These are phyloP conservation scores for Hypocrella siamensis DNA, from an alignment of 2,329 filamentous ascomycete species.

Conservation along the genomic window DNA sequence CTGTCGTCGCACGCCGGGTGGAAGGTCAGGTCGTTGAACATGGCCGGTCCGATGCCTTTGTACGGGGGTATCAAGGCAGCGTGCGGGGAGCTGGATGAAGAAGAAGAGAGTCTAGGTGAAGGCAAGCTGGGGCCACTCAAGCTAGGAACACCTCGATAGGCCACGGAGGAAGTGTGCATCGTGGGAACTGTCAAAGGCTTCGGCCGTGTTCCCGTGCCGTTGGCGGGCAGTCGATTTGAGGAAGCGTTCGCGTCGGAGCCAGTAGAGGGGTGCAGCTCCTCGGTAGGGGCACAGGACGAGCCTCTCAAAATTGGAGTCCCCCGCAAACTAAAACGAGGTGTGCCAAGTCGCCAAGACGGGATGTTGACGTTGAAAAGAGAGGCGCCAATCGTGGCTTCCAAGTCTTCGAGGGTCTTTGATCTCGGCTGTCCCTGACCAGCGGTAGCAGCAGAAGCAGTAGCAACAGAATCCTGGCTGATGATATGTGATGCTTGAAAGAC, in stretches of 20 bases:
- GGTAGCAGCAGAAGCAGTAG: no score
- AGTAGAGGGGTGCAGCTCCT: slow-evolving; percentile 51
- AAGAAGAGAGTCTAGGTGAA: slow-evolving; percentile 22
- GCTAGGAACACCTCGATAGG: slow-evolving; percentile 9
- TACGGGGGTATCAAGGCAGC: slow-evolving; percentile 32
- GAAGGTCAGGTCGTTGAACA: slow-evolving; percentile 70
- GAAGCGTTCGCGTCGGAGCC: slow-evolving; percentile 30
- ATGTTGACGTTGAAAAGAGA: slow-evolving; percentile 60
- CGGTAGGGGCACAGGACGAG: slow-evolving; percentile 65
- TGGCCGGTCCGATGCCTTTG: slow-evolving; percentile 48
- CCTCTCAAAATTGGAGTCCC: slow-evolving; percentile 66
- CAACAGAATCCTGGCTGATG: no score
- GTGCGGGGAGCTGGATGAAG: slow-evolving; percentile 23
- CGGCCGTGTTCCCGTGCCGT: slow-evolving; percentile 17
- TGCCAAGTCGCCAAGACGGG: slow-evolving; percentile 70
- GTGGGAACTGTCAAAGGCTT: slow-evolving; percentile 22
- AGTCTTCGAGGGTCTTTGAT: slow-evolving; percentile 47
- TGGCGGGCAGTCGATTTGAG: slow-evolving; percentile 10
- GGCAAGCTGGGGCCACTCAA: slow-evolving; percentile 7
- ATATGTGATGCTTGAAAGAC: slow-evolving; percentile 64
- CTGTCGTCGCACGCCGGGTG: slow-evolving; percentile 67
- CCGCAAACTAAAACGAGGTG: slow-evolving; percentile 60
- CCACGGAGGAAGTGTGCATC: slow-evolving; percentile 13
- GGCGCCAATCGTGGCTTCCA: slow-evolving; percentile 21
- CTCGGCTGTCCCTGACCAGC: slow-evolving; percentile 31